Percentiles rank a stretch among this genome's conserved stretches.
These are phyloP conservation scores for Thecaphora thlaspeos DNA, from an alignment of 1,284 basidiomycete genomes.

Conservation along the genomic window DNA sequence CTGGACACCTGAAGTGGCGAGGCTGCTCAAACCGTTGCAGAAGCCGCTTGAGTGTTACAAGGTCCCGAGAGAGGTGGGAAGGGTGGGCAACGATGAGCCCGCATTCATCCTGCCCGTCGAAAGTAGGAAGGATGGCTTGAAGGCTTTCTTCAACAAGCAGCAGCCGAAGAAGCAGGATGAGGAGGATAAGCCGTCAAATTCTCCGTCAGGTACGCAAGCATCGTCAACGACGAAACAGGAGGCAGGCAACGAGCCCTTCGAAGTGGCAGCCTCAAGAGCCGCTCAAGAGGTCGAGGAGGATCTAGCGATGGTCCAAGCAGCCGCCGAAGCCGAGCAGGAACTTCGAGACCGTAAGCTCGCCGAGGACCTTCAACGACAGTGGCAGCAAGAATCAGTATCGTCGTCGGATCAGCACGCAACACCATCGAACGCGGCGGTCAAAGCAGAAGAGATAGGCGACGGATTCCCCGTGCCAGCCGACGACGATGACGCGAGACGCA, in stretches of 20 bases:
- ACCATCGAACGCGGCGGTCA: slow-evolving; percentile 1
- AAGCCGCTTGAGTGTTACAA: slow-evolving; percentile 73
- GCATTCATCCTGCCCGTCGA: slow-evolving; percentile 78
- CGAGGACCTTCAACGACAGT: slow-evolving; percentile 20
- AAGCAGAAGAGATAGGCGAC: slow-evolving; percentile 23
- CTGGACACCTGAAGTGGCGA: slow-evolving; percentile 63
- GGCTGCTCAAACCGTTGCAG: slow-evolving; percentile 70
- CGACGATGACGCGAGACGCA: background rate
- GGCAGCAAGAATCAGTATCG: too few relatives aligned
- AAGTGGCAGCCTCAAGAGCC: slow-evolving; percentile 1
- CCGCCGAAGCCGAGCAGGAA: slow-evolving; percentile 17
- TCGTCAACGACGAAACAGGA: too few relatives aligned
- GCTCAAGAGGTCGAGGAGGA: slow-evolving; percentile 17
- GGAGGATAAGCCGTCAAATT: background rate
- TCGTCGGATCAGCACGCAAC: background rate
- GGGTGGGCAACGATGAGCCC: slow-evolving; percentile 78
- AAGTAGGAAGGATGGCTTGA: slow-evolving; percentile 79
- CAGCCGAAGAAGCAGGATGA: slow-evolving; percentile 3
- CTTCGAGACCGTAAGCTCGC: slow-evolving; percentile 20
- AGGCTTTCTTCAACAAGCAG: slow-evolving; percentile 73
- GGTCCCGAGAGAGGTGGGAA: slow-evolving; percentile 86
- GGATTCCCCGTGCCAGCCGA: slow-evolving; percentile 16
- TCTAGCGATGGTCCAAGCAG: slow-evolving; percentile 7
- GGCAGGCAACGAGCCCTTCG: too few relatives aligned
- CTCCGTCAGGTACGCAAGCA: too few relatives aligned